phyloP scores from a whole-genome alignment of 495 filamentous ascomycete genomes.

The Penicillium manginii region DNA sequence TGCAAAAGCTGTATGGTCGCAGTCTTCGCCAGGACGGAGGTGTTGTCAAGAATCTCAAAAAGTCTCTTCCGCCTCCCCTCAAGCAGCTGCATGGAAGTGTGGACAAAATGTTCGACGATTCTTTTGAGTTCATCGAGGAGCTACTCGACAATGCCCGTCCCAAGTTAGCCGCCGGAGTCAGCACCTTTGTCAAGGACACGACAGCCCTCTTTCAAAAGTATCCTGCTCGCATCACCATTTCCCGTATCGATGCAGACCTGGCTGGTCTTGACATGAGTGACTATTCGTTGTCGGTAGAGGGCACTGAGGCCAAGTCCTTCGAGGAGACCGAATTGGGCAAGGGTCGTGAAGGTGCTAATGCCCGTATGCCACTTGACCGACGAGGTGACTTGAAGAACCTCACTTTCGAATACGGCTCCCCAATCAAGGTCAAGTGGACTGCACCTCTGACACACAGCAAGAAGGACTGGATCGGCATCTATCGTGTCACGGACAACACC shows the following conservation, averaged over 20 bases:
- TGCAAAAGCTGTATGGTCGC: conserved; percentile 95
- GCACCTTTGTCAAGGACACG: conserved; percentile 85
- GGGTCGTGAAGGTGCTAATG: conserved; percentile 55
- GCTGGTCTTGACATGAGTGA: conserved; percentile 83
- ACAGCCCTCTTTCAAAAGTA: conserved; percentile 86
- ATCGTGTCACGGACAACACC: conserved; percentile 90
- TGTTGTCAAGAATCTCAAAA: conserved; percentile 84
- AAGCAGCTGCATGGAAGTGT: conserved; percentile 78
- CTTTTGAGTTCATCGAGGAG: conserved; percentile 86
- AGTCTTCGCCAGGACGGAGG: conserved; percentile 85
- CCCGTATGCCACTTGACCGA: conserved; percentile 51
- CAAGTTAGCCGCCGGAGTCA: conserved; percentile 84
- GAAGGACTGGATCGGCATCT: conserved; percentile 94
- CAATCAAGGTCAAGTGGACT: conserved; percentile 89
- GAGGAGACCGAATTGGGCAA: conserved; percentile 52
- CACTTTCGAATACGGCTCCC: conserved; percentile 85
- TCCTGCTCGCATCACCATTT: conserved; percentile 85
- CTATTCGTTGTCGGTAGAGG: conserved; percentile 77
- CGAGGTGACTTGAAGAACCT: conserved; percentile 68
- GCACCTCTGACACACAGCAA: conserved; percentile 90
- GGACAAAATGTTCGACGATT: conserved; percentile 83
- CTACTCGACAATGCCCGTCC: conserved; percentile 86
- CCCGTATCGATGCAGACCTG: conserved; percentile 76
- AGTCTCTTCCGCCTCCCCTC: conserved; percentile 82
- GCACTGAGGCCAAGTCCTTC: conserved; percentile 57